Conservation (phyloP, 345 rosid genomes). For the Durio zibethinus region DNA sequence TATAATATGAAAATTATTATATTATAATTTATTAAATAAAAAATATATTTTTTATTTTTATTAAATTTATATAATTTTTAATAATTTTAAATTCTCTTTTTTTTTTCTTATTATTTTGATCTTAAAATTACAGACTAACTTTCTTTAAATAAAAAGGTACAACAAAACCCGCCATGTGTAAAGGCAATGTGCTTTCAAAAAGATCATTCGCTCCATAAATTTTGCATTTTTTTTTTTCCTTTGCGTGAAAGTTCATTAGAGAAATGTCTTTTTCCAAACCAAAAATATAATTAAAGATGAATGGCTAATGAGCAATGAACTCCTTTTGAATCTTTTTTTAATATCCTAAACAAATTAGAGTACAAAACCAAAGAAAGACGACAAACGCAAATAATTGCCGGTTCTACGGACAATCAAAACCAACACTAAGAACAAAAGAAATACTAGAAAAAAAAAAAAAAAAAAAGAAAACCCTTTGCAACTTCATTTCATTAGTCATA, state of each 20-base stretch:
- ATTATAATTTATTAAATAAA: too few relatives aligned
- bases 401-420: constrained; percentile 32
- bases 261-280: constrained; percentile 17
- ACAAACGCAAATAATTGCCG: constrained; percentile 45
- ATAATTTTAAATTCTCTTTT: too few relatives aligned
- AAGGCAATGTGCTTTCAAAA: constrained; percentile 16
- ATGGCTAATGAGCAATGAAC: background rate
- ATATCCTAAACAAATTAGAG: constrained; percentile 16
- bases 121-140: too few relatives aligned
- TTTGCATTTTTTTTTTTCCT: background rate
- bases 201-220: constrained; percentile 1
- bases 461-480: background rate
- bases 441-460: background rate
- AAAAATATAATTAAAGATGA: constrained; percentile 3
- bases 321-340: background rate
- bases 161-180: constrained; percentile 18
- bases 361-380: constrained; percentile 25
- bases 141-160: too few relatives aligned
- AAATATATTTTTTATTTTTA: too few relatives aligned
- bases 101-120: too few relatives aligned
- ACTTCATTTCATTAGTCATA: constrained; percentile 18
- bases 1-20: too few relatives aligned
- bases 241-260: constrained; percentile 17
- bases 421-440: constrained; percentile 12
- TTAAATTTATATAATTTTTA: too few relatives aligned